A percentile compares a stretch with the other conserved stretches of the same genome.
Evolutionary conservation across 495 filamentous ascomycete species (phyloP).

Genomic region (Tetracladium marchalianum): DNA sequence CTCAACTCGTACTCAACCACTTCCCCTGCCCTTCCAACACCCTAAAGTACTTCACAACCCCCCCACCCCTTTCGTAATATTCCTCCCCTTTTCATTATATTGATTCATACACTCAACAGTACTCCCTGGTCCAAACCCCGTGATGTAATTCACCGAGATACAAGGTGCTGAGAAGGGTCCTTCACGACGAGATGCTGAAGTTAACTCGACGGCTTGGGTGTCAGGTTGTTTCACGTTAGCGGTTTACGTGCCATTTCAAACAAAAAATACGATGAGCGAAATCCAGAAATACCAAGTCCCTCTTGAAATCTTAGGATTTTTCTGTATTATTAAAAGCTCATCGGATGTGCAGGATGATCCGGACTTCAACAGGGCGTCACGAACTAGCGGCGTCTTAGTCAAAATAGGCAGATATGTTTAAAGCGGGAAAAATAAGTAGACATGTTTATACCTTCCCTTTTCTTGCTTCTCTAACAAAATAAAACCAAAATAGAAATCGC

Average conservation of each 20-base stretch:
- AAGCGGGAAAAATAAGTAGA: too few species aligned
- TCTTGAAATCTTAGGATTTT: too few species aligned
- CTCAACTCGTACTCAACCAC: conserved; percentile 1
- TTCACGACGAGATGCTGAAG: background rate
- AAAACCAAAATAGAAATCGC: too few species aligned
- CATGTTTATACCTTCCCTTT: too few species aligned
- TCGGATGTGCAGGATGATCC: too few species aligned
- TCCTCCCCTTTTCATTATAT: background rate
- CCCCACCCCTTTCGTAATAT: background rate
- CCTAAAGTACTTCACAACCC: background rate
- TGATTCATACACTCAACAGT: background rate
- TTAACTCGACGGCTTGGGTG: background rate
- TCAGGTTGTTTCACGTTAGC: background rate
- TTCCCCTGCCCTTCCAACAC: background rate
- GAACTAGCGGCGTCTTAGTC: too few species aligned
- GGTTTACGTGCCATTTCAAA: background rate
- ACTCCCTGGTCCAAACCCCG: background rate
- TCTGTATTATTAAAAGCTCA: too few species aligned
- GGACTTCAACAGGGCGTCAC: too few species aligned
- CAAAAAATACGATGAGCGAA: too few species aligned
- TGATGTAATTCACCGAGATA: background rate
- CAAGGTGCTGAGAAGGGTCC: background rate
- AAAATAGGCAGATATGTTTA: too few species aligned
- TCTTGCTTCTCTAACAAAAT: too few species aligned
- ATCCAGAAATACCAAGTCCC: too few species aligned